These are phyloP conservation scores for Phascolomyces articulosus DNA, from an alignment of 371 early-diverging fungal species.

Conservation along the genomic window DNA sequence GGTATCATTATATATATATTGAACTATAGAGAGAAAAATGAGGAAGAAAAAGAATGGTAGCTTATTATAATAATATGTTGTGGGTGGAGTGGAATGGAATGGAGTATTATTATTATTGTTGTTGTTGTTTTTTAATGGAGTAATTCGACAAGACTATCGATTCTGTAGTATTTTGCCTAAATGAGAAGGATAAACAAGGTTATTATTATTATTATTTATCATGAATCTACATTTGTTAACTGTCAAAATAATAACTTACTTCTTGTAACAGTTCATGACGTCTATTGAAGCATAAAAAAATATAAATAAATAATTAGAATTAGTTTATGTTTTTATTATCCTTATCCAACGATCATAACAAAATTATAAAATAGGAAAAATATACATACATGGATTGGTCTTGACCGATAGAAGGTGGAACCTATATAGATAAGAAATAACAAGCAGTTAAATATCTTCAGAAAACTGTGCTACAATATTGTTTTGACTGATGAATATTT, in stretches of 20 bases:
- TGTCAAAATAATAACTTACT: slow-evolving; percentile 13
- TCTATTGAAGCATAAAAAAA: slow-evolving; percentile 7
- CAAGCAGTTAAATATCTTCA: no score
- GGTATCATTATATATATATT: no score
- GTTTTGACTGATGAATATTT: background rate
- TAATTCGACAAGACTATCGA: slow-evolving; percentile 33
- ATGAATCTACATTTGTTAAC: background rate
- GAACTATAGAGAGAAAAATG: no score
- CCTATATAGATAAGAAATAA: slow-evolving; percentile 17
- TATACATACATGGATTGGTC: slow-evolving; percentile 33
- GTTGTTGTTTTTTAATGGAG: slow-evolving; percentile 6
- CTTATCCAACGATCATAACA: background rate
- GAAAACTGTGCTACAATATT: no score
- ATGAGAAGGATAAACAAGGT: background rate
- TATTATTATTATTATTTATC: background rate
- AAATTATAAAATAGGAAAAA: background rate
- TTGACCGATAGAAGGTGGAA: slow-evolving; percentile 33
- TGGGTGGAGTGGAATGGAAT: background rate
- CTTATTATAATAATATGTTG: no score
- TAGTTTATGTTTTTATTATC: slow-evolving; percentile 1
- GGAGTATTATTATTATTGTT: no score
- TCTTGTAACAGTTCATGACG: slow-evolving; percentile 48
- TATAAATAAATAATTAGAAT: slow-evolving; percentile 9
- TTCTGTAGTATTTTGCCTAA: slow-evolving; percentile 47
- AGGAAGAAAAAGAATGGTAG: no score